Evolutionary conservation across 768 basidiomycete species (phyloP), one percentile per base, ranked within the genome.

Genomic region (Mycena leptocephala): DNA sequence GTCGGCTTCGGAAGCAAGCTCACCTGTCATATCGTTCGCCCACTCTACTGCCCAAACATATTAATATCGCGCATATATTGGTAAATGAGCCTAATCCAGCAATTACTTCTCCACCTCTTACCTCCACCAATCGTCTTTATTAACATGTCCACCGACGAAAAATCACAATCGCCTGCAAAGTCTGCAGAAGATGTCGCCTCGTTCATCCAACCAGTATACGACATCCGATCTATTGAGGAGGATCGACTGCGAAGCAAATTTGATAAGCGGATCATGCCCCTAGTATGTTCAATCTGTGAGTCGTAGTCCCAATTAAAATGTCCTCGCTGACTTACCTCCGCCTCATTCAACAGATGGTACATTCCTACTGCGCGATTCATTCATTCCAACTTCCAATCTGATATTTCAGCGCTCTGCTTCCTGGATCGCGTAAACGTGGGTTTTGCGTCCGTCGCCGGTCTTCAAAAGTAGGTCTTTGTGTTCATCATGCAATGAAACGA

Each of bases 361-460:
- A 28, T 43, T 43, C 43, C 4, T 53, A 53, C 26, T 28, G 26
- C 51, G 26, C 26, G 26, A 53, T 53, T 53, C 26, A 53, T 53
- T 53, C 51, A 53, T 53, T 53, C 51, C 14, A 53, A 53, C 24
- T 53, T 28, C 26, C 14, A 53, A 26, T 53, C 51, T 53, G 26
- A 53, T 53, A 53, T 32, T 26, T 67, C 32, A 67, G 66, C 51
- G 22, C 30, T 67, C 35, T 67, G 66, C 51, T 67, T 67, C 35
- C 51, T 67, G n/a, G 66, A 67, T 67, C 66, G 66, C 35, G 66
- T 67, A 24, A 67, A 67, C 66, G 66, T 67, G 51, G 66, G 66
- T 22, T 67, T 67, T 32, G 66, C 66, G 22, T 67, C 66, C 24
- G 51, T 67, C 51, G 66, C 66, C 51, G 66, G 66, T 37, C 66